These are phyloP conservation scores for Malassezia yamatoensis DNA, from an alignment of 1,284 basidiomycete species.

Conservation along the genomic window DNA sequence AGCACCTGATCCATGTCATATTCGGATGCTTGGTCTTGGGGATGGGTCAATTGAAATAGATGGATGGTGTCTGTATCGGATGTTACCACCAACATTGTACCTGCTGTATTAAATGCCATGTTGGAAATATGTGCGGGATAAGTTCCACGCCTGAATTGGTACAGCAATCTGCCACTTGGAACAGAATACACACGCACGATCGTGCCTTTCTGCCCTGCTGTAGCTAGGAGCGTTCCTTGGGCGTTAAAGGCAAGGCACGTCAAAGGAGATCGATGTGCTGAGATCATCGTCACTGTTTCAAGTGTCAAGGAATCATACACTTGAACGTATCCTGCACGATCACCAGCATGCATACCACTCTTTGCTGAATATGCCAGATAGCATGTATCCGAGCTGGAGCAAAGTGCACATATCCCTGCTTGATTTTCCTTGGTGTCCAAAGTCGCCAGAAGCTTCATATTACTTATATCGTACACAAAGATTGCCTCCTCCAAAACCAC, in stretches of 20 bases:
- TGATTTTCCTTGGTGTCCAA: slow-evolving; percentile 95
- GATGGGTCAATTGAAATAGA: slow-evolving; percentile 68
- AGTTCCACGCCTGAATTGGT: slow-evolving; percentile 85
- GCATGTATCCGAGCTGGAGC: slow-evolving; percentile 86
- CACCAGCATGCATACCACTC: slow-evolving; percentile 49
- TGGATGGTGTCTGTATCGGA: slow-evolving; percentile 93
- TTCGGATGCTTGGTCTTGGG: not conserved
- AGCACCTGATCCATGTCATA: slow-evolving; percentile 5
- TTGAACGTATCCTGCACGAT: slow-evolving; percentile 46
- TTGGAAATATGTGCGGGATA: slow-evolving; percentile 76
- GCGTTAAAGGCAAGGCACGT: slow-evolving; percentile 77
- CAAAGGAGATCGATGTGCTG: slow-evolving; percentile 90
- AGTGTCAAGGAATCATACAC: slow-evolving; percentile 79
- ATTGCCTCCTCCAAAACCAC: slow-evolving; percentile 92
- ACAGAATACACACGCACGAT: slow-evolving; percentile 90
- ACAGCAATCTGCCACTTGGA: slow-evolving; percentile 80
- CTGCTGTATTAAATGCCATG: slow-evolving; percentile 81
- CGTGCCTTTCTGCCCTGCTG: slow-evolving; percentile 88
- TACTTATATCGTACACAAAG: slow-evolving; percentile 97
- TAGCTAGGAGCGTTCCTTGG: slow-evolving; percentile 80
- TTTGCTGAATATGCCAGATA: slow-evolving; percentile 86
- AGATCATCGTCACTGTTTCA: slow-evolving; percentile 85
- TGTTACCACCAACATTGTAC: slow-evolving; percentile 74
- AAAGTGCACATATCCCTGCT: slow-evolving; percentile 85
- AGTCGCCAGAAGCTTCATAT: slow-evolving; percentile 93